Conservation (phyloP, 2,329 filamentous ascomycete species). For the Hortaea werneckii region DNA sequence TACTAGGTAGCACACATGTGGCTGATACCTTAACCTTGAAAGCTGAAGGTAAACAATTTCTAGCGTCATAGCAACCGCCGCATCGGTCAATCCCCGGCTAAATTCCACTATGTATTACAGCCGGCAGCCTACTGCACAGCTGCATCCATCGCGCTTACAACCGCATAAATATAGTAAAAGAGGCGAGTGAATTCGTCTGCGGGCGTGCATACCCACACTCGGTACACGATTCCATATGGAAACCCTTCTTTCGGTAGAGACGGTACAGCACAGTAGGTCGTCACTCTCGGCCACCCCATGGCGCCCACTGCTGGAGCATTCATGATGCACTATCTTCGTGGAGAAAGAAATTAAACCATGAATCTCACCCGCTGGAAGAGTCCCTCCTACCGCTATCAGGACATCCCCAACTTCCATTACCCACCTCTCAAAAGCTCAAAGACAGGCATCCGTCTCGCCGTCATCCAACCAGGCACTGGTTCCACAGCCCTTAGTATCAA, state of each 20-base stretch:
- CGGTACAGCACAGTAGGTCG: not conserved
- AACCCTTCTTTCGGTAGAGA: not conserved
- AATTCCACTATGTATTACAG: too few relatives aligned
- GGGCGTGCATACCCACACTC: too few relatives aligned
- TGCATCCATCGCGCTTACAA: too few relatives aligned
- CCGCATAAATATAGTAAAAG: too few relatives aligned
- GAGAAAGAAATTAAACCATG: constrained; percentile 3
- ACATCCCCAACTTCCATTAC: constrained; percentile 15
- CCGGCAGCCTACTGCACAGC: too few relatives aligned
- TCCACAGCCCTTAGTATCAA: constrained; percentile 16
- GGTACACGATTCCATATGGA: too few relatives aligned
- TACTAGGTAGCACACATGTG: not conserved
- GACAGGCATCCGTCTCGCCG: constrained; percentile 21
- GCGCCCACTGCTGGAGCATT: not conserved
- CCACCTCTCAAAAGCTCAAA: constrained; percentile 12
- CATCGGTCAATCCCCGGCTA: too few relatives aligned
- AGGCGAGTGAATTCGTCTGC: too few relatives aligned
- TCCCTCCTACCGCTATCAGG: constrained; percentile 5
- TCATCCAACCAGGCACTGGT: constrained; percentile 16
- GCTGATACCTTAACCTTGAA: not conserved
- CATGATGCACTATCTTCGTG: not conserved
- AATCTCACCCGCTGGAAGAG: constrained; percentile 16
- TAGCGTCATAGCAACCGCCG: not conserved
- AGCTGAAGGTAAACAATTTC: not conserved
- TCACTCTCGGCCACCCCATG: not conserved